Conservation (phyloP, 2,329 filamentous ascomycete genomes). For the Pyrenophora tritici-repentis region DNA sequence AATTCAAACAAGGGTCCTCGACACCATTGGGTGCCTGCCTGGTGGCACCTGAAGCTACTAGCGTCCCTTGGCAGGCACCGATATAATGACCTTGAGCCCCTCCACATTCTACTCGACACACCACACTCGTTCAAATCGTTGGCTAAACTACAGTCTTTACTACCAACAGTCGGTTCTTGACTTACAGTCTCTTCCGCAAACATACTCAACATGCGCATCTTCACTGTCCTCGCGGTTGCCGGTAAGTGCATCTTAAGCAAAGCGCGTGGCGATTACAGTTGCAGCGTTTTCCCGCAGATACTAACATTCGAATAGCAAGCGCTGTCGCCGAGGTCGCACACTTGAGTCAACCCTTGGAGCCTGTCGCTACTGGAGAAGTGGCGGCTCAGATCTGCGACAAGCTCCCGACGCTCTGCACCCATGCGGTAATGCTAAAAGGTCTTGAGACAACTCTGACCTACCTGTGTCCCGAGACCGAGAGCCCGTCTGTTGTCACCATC, state of each 20-base stretch:
- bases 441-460: slow-evolving; percentile 28
- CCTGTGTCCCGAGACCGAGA: slow-evolving; percentile 22
- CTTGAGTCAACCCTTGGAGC: slow-evolving; percentile 6
- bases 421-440: slow-evolving; percentile 20
- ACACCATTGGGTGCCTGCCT: slow-evolving; percentile 14
- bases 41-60: slow-evolving; percentile 1
- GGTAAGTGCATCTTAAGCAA: slow-evolving; percentile 13
- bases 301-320: slow-evolving; percentile 7
- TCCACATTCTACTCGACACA: slow-evolving; percentile 2
- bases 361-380: slow-evolving; percentile 6
- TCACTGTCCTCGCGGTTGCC: slow-evolving; percentile 14
- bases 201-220: slow-evolving; percentile 16
- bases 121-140: slow-evolving; percentile 5
- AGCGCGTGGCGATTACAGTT: neutral
- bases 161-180: neutral
- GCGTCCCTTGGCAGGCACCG: neutral
- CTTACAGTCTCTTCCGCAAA: neutral
- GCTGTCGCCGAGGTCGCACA: slow-evolving; percentile 16
- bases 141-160: neutral
- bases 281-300: neutral
- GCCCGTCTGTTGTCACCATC: slow-evolving; percentile 19
- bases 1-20: neutral
- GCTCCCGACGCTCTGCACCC: slow-evolving; percentile 31
- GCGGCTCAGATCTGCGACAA: slow-evolving; percentile 13
- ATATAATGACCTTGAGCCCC: slow-evolving; percentile 4